A percentile compares a stretch with the other conserved stretches of the same genome.
Conservation (phyloP, 305 asterid genomes). For the Fraxinus angustifolia region DNA sequence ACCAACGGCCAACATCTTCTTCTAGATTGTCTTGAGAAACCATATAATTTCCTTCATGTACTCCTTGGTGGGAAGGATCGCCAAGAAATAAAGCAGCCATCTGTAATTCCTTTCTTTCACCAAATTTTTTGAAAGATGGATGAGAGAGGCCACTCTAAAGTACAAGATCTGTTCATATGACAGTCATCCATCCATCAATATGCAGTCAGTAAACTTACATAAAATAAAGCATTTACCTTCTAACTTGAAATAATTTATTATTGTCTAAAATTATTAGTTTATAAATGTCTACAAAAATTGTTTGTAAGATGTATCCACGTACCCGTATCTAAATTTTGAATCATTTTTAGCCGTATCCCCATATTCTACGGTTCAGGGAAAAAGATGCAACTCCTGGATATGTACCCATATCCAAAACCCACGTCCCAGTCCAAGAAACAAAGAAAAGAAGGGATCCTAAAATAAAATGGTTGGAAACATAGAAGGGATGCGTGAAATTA, state of each 20-base stretch:
- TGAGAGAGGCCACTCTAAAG: slow-evolving; percentile 12
- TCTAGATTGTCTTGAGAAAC: slow-evolving; percentile 46
- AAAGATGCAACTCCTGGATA: background rate
- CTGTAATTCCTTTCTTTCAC: slow-evolving; percentile 31
- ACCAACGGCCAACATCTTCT: slow-evolving; percentile 67
- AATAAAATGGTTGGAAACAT: background rate
- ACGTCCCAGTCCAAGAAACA: background rate
- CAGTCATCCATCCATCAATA: slow-evolving; percentile 11
- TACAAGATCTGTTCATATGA: slow-evolving; percentile 21
- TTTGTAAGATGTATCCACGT: background rate
- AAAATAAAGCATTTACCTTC: slow-evolving; percentile 1
- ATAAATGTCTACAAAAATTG: background rate
- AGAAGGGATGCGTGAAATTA: background rate
- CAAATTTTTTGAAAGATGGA: slow-evolving; percentile 18
- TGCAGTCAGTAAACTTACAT: slow-evolving; percentile 16
- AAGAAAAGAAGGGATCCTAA: background rate
- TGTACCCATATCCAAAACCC: background rate
- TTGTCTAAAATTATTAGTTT: background rate
- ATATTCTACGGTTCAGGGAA: background rate
- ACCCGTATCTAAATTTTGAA: background rate
- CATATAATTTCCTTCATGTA: slow-evolving; percentile 47
- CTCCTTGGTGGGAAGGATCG: slow-evolving; percentile 54
- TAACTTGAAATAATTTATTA: background rate
- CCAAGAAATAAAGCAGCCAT: slow-evolving; percentile 57
- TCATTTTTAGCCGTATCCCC: background rate